Base-by-base conservation (phyloP, 2,329 filamentous ascomycete genomes). In the Aureobasidium subglaciale region DNA sequence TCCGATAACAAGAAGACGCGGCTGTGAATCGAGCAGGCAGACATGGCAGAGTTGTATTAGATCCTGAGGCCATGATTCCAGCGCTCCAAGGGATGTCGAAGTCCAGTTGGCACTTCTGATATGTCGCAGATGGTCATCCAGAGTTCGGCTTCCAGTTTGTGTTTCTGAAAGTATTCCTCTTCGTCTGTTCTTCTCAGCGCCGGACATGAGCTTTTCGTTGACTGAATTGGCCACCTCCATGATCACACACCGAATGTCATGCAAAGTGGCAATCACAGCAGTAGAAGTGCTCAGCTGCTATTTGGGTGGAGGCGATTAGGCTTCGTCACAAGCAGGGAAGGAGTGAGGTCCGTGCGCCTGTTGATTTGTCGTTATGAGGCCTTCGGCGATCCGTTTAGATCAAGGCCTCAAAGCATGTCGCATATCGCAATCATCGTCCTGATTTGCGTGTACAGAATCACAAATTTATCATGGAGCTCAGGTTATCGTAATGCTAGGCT, bases 51-150 rank as follows among this genome's bases (percentile, higher is more conserved):
- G 45, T 32, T 58, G 56, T 18, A 49, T 16, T 3, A 60, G 22
- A 20, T 60, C 58, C 4, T 16, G 27, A 30, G 58, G 58, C 58
- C 55, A 59, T 29, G 22, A 15, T 10, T 45, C 18, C 16, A 59
- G n/a, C 4, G 52, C 15, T 30, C 58, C 58, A 16, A 60, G 40
- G 18, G 38, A 42, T 29, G 56, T 60, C 11, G 53, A 53, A 25
- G 56, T 24, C 58, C 58, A 60, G 18, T 58, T 42, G 15, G 55
- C 49, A 4, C 13, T 55, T 30, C 46, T 37, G 10, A 56, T 38
- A 15, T 27, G 16, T 24, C 29, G 7, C 24, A 56, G 20, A 56
- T 56, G 55, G 8, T 42, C 15, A 27, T 56, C 54, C 43, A 56
- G 9, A 22, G 5, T 15, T 16, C 5, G 29, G 20, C 29, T 25